Evolutionary conservation across 2,329 filamentous ascomycete species (phyloP), one percentile per base, ranked within the genome.

Genomic region (Cadophora malorum): DNA sequence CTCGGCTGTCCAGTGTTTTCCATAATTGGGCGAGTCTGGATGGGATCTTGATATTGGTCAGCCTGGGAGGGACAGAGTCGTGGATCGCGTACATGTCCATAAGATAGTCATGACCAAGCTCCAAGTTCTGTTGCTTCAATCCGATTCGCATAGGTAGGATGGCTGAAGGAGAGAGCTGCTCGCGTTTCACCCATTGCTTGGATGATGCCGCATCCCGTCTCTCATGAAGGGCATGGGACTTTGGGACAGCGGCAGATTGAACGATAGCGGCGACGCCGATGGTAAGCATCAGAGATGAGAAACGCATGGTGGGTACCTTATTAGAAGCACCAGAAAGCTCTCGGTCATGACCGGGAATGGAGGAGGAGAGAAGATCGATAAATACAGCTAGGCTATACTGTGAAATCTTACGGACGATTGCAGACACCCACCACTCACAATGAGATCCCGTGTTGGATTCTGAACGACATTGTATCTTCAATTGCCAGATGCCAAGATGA

Each of bases 1-100:
- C 21, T 76, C 72, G 3, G 73, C 66, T 21, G 74, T 74, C 71
- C 75, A 77, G 63, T 79, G 73, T 60, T 79, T 76, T n/a, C 74
- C 78, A 69, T 78, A 79, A 12, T 76, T 77, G 2, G 59, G 35
- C 2, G 73, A 75, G 16, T 64, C 64, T 28, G 72, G 72, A 59
- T 71, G 64, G 8, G 73, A 73, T n/a, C 72, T 75, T 49, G 38
- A 21, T 23, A 19, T 21, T 1, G 33, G 31, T 69, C n/a, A 66
- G 53, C 6, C 12, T 55, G 35, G 21, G 35, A 35, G 49, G 19
- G 19, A 35, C n/a, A 50, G 14, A 21, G 25, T 31, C 41, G 50
- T 47, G 8, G 50, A 14, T n/a, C 5, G 16, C 67, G 64, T 49
- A 72, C 69, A 71, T 64, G 23, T 71, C 69, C 71, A 71, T 71